Percentiles rank a stretch among this genome's conserved stretches.
Conservation (phyloP, 139 green algal genomes). For the Nannochloris sp. region DNA sequence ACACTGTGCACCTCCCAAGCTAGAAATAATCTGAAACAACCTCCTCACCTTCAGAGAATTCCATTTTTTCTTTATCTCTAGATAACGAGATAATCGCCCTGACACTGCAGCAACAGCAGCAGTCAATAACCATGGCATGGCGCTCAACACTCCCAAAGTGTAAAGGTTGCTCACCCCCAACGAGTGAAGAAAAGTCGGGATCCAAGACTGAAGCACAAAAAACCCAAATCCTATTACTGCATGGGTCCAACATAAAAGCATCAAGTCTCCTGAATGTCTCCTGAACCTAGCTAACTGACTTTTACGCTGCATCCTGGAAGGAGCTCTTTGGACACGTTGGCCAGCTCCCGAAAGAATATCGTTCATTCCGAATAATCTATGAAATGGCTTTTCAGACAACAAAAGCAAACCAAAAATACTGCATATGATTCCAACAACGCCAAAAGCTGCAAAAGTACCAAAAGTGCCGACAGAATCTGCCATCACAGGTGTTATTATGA, state of each 20-base stretch:
- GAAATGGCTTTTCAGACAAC: neutral
- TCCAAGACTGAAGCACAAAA: slow-evolving; percentile 46
- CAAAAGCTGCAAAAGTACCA: slow-evolving; percentile 29
- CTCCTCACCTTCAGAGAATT: slow-evolving; percentile 27
- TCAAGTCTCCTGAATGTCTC: slow-evolving; percentile 10
- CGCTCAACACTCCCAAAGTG: slow-evolving; percentile 35
- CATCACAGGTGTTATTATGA: slow-evolving; percentile 34
- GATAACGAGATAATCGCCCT: slow-evolving; percentile 18
- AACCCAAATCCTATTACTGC: slow-evolving; percentile 55
- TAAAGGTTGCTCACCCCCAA: slow-evolving; percentile 24
- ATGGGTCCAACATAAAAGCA: slow-evolving; percentile 42
- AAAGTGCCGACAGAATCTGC: slow-evolving; percentile 24
- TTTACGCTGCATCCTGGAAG: neutral
- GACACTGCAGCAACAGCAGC: slow-evolving; percentile 12
- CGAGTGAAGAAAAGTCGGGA: slow-evolving; percentile 48
- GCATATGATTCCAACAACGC: slow-evolving; percentile 25
- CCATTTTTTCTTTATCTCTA: slow-evolving; percentile 19
- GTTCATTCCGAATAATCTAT: neutral
- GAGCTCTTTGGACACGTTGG: neutral
- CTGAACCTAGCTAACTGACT: neutral
- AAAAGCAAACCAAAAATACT: slow-evolving; percentile 6
- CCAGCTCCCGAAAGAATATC: neutral
- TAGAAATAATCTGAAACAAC: slow-evolving; percentile 40
- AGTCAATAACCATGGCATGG: slow-evolving; percentile 50
- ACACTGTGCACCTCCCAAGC: slow-evolving; percentile 36